A percentile compares a stretch with the other conserved stretches of the same genome.
Evolutionary conservation across 2,329 filamentous ascomycete genomes (phyloP).

Genomic region (Epichloe sylvatica): DNA sequence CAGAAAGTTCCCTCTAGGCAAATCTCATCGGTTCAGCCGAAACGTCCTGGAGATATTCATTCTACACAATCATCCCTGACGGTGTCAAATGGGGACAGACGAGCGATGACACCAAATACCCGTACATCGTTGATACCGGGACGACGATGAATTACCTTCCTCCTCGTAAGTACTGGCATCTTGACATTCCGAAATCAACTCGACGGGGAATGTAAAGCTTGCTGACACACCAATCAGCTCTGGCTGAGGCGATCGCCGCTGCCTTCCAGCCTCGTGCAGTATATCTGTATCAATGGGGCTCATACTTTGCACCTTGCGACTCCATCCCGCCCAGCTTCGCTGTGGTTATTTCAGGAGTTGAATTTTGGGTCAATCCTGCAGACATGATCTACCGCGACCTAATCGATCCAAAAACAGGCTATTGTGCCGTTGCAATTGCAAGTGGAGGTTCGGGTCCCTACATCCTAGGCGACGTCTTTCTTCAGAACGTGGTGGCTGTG

Average conservation of each 20-base stretch:
- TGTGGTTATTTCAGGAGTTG: slow-evolving; percentile 27
- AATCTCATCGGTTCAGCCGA: slow-evolving; percentile 25
- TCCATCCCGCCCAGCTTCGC: slow-evolving; percentile 32
- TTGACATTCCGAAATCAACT: neutral
- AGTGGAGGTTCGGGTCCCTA: slow-evolving; percentile 32
- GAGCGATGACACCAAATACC: slow-evolving; percentile 28
- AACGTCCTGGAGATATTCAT: slow-evolving; percentile 33
- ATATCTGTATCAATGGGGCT: slow-evolving; percentile 32
- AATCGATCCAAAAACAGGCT: slow-evolving; percentile 29
- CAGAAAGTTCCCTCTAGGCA: slow-evolving; percentile 20
- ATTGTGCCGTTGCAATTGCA: slow-evolving; percentile 34
- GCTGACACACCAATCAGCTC: slow-evolving; percentile 17
- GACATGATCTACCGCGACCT: slow-evolving; percentile 33
- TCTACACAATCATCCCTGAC: slow-evolving; percentile 39
- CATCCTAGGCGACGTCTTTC: slow-evolving; percentile 35
- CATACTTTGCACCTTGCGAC: slow-evolving; percentile 36
- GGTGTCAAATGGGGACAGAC: slow-evolving; percentile 31
- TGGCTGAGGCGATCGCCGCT: slow-evolving; percentile 33
- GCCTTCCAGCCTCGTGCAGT: slow-evolving; percentile 32
- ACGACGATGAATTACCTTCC: slow-evolving; percentile 38
- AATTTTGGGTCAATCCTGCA: slow-evolving; percentile 33
- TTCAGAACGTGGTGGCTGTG: slow-evolving; percentile 36
- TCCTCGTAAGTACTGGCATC: slow-evolving; percentile 22
- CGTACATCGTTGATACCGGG: slow-evolving; percentile 38
- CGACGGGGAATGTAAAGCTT: neutral